These are phyloP conservation scores for Serendipita sp. DNA, from an alignment of 768 basidiomycete genomes.

Conservation along the genomic window DNA sequence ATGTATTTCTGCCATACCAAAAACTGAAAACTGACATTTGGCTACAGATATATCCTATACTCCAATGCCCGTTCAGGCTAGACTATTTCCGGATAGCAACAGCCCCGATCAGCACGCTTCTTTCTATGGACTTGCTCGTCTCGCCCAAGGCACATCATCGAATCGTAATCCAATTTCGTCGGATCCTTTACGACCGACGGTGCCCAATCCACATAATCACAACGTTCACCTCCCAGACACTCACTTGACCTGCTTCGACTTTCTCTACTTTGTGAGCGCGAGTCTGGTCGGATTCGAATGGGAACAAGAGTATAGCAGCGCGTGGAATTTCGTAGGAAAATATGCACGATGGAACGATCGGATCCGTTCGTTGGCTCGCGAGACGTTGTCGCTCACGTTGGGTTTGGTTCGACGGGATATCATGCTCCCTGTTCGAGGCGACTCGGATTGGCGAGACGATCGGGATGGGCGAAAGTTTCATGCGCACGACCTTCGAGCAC, in stretches of 20 bases:
- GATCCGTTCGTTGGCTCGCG: slow-evolving; percentile 25
- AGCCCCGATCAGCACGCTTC: background rate
- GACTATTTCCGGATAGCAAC: background rate
- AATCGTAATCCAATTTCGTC: background rate
- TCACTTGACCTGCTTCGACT: slow-evolving; percentile 27
- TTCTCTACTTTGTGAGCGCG: slow-evolving; percentile 24
- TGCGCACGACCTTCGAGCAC: background rate
- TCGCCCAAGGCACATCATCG: background rate
- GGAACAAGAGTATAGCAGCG: slow-evolving; percentile 36
- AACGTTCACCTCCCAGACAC: slow-evolving; percentile 21
- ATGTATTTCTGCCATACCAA: background rate
- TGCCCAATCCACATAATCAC: background rate
- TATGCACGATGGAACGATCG: slow-evolving; percentile 33
- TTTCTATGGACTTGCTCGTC: background rate
- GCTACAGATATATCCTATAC: background rate
- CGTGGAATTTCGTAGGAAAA: slow-evolving; percentile 39
- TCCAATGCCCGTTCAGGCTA: background rate
- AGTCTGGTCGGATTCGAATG: slow-evolving; percentile 12
- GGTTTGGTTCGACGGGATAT: background rate
- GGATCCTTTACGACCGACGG: background rate
- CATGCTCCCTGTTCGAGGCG: background rate
- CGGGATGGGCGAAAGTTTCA: background rate
- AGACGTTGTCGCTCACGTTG: slow-evolving; percentile 1
- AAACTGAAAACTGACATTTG: background rate
- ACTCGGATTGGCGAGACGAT: background rate